These are phyloP conservation scores for Chytriomyces confervae DNA, from an alignment of 192 early-diverging fungal species.

Conservation along the genomic window DNA sequence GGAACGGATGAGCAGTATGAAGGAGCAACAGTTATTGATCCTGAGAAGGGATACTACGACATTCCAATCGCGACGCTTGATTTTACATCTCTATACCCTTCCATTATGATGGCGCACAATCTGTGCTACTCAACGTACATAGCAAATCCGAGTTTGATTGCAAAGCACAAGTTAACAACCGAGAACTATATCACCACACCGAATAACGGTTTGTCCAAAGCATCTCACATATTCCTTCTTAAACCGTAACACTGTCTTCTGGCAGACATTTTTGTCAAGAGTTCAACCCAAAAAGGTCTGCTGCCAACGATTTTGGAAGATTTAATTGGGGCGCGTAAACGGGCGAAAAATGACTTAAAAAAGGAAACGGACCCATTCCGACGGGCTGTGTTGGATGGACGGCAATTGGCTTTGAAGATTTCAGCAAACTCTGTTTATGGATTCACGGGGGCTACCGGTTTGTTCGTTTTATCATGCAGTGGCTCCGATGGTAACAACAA, in stretches of 20 bases:
- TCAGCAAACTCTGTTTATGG: slow-evolving; percentile 96
- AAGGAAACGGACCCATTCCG: slow-evolving; percentile 97
- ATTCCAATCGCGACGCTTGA: slow-evolving; percentile 97
- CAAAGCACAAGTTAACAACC: slow-evolving; percentile 66
- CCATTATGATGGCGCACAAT: slow-evolving; percentile 99
- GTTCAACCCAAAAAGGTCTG: slow-evolving; percentile 75
- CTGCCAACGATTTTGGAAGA: slow-evolving; percentile 88
- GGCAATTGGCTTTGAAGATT: slow-evolving; percentile 93
- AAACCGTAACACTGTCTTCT: no score
- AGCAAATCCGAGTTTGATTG: slow-evolving; percentile 50
- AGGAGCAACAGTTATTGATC: slow-evolving; percentile 97
- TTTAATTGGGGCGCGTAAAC: slow-evolving; percentile 88
- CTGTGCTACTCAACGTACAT: slow-evolving; percentile 95
- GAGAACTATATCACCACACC: slow-evolving; percentile 90
- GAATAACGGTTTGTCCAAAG: slow-evolving; percentile 67
- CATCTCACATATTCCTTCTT: neutral
- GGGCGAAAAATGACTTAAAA: slow-evolving; percentile 91
- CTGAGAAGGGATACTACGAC: slow-evolving; percentile 91
- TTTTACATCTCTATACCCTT: slow-evolving; percentile 97
- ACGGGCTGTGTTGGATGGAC: slow-evolving; percentile 90
- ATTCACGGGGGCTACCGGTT: slow-evolving; percentile 86
- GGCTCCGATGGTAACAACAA: neutral
- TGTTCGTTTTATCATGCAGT: neutral
- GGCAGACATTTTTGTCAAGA: slow-evolving; percentile 84
- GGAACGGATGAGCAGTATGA: slow-evolving; percentile 87